Conservation (phyloP, 2,329 filamentous ascomycete genomes). For the Aspergillus calidoustus region DNA sequence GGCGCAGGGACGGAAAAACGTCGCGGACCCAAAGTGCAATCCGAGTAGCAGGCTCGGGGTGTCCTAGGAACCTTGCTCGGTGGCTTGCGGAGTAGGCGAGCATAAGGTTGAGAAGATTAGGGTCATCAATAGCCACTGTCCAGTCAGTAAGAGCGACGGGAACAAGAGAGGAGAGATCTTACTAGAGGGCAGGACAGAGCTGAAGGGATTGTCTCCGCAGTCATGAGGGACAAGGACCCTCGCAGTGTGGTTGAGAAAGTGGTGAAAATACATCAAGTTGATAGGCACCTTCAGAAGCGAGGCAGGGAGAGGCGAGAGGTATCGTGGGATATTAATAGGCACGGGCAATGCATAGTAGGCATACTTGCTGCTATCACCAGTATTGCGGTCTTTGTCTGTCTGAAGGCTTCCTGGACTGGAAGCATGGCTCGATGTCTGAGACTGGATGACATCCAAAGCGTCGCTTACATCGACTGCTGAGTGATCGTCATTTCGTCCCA, state of each 20-base stretch:
- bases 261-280: conserved; percentile 76
- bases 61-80: conserved; percentile 72
- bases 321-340: conserved; percentile 64
- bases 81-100: conserved; percentile 86
- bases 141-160: conserved; percentile 46
- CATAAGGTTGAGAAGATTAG: conserved; percentile 73
- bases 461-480: conserved; percentile 63
- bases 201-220: conserved; percentile 64
- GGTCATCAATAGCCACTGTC: conserved; percentile 49
- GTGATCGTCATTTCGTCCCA: conserved; percentile 72
- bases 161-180: conserved; percentile 34
- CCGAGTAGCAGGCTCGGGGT: conserved; percentile 74
- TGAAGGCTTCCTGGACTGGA: conserved; percentile 11
- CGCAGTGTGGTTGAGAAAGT: conserved; percentile 80
- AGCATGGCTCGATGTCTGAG: conserved; percentile 16
- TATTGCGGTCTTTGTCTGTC: neutral
- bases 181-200: conserved; percentile 66
- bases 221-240: conserved; percentile 67
- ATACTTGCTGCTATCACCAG: conserved; percentile 58
- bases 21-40: conserved; percentile 81
- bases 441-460: conserved; percentile 40
- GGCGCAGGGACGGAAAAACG: conserved; percentile 68
- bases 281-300: conserved; percentile 72
- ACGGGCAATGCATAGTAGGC: conserved; percentile 75
- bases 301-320: conserved; percentile 60